Conservation (phyloP, 2,329 filamentous ascomycete species). For the Cordyceps fumosorosea region DNA sequence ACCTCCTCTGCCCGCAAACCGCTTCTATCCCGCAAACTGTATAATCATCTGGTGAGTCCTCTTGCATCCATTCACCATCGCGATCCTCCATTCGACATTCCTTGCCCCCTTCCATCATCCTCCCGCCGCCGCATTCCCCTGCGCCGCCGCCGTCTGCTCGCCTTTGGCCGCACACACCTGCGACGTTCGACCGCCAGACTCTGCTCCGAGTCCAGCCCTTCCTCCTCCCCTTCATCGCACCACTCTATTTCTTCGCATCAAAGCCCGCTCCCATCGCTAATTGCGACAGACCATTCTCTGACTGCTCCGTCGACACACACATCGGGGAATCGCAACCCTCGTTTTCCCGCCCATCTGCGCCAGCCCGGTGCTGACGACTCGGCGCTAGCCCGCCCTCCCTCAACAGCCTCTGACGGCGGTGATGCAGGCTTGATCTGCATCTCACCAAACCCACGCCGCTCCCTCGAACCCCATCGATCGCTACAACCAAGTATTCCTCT, state of each 20-base stretch:
- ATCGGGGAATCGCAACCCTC: constrained; percentile 13
- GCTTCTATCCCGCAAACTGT: constrained; percentile 15
- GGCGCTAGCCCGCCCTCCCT: constrained; percentile 18
- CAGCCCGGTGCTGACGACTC: constrained; percentile 22
- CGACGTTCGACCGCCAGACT: constrained; percentile 13
- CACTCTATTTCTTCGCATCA: background rate
- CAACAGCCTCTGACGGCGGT: constrained; percentile 1
- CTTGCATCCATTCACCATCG: constrained; percentile 27
- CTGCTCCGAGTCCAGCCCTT: background rate
- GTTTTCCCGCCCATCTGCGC: constrained; percentile 16
- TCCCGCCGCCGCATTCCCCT: background rate
- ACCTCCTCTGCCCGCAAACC: constrained; percentile 9
- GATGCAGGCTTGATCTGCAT: constrained; percentile 12
- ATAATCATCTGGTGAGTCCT: constrained; percentile 32
- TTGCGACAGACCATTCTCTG: background rate
- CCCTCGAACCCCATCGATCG: constrained; percentile 5
- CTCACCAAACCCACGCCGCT: constrained; percentile 2
- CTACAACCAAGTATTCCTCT: background rate
- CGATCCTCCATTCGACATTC: constrained; percentile 27
- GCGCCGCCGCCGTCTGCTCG: background rate
- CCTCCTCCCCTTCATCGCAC: constrained; percentile 1
- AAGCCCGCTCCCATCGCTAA: constrained; percentile 11
- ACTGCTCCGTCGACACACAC: background rate
- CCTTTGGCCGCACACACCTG: background rate
- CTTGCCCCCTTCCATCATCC: constrained; percentile 16